phyloP scores from a whole-genome alignment of 345 rosid genomes.

The Citrus mangshanensis region DNA sequence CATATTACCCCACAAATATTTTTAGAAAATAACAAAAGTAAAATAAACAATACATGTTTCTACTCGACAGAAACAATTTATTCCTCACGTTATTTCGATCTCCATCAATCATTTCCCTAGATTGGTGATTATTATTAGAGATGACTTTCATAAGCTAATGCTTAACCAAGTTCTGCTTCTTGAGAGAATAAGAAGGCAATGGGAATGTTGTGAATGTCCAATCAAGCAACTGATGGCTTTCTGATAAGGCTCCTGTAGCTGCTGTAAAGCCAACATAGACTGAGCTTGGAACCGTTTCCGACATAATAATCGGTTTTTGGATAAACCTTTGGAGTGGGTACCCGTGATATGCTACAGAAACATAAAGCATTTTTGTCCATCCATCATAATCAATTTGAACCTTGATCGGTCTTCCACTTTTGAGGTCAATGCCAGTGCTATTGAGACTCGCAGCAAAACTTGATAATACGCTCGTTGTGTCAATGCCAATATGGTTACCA shows the following conservation, averaged over 20 bases:
- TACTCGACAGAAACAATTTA: too few species aligned
- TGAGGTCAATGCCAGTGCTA: constrained; percentile 30
- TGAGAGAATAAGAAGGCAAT: neutral
- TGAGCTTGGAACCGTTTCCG: constrained; percentile 20
- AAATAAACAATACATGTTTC: too few species aligned
- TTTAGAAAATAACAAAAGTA: too few species aligned
- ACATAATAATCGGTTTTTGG: constrained; percentile 28
- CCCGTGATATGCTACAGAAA: constrained; percentile 32
- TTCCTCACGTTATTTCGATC: too few species aligned
- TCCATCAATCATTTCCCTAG: too few species aligned
- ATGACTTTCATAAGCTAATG: too few species aligned
- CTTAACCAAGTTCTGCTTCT: neutral
- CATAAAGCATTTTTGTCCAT: constrained; percentile 7
- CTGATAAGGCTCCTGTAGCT: constrained; percentile 27
- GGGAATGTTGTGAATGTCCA: constrained; percentile 15
- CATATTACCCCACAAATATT: too few species aligned
- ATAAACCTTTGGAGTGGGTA: constrained; percentile 19
- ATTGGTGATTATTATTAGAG: too few species aligned
- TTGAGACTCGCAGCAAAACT: constrained; percentile 16
- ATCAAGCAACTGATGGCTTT: constrained; percentile 27
- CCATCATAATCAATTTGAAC: constrained; percentile 26
- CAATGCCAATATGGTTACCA: constrained; percentile 33
- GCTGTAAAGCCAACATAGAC: constrained; percentile 42
- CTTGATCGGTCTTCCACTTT: constrained; percentile 32
- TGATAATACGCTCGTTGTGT: constrained; percentile 22